phyloP scores from a whole-genome alignment of 2,329 filamentous ascomycete species.

The Phoma sp. region DNA sequence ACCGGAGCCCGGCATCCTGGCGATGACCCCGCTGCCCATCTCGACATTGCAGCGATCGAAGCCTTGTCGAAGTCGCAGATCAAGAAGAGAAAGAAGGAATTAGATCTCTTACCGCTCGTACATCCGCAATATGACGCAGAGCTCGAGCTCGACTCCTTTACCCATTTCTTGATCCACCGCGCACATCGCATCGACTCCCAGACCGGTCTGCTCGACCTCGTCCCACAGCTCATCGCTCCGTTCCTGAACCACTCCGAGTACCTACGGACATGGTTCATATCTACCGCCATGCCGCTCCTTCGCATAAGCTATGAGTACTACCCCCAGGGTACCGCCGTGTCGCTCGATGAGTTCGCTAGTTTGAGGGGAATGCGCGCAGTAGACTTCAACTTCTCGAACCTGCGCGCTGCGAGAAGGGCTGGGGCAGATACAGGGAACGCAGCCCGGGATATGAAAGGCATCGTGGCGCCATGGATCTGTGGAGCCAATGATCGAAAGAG shows the following conservation, averaged over 20 bases:
- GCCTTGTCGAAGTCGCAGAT: slow-evolving; percentile 68
- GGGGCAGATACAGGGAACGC: slow-evolving; percentile 45
- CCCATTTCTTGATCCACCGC: slow-evolving; percentile 70
- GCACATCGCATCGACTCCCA: slow-evolving; percentile 72
- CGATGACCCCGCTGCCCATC: slow-evolving; percentile 32
- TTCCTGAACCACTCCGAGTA: slow-evolving; percentile 68
- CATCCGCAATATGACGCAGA: slow-evolving; percentile 57
- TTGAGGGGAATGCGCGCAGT: slow-evolving; percentile 66
- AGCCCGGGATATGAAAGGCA: slow-evolving; percentile 69
- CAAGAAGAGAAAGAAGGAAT: slow-evolving; percentile 66
- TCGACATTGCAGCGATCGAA: slow-evolving; percentile 64
- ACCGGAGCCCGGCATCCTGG: slow-evolving; percentile 55
- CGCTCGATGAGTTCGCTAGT: slow-evolving; percentile 68
- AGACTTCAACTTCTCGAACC: slow-evolving; percentile 60
- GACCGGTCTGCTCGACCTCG: slow-evolving; percentile 72
- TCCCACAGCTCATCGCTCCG: slow-evolving; percentile 70
- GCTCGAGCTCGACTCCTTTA: slow-evolving; percentile 61
- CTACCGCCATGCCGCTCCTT: slow-evolving; percentile 70
- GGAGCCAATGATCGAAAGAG: slow-evolving; percentile 65
- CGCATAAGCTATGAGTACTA: slow-evolving; percentile 75
- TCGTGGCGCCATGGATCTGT: slow-evolving; percentile 77
- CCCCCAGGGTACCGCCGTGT: slow-evolving; percentile 57
- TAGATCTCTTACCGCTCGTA: slow-evolving; percentile 66
- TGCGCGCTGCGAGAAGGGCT: slow-evolving; percentile 18
- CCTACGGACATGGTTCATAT: slow-evolving; percentile 72